Conservation (phyloP, 164 flowering plant species). For the Sedum album region DNA sequence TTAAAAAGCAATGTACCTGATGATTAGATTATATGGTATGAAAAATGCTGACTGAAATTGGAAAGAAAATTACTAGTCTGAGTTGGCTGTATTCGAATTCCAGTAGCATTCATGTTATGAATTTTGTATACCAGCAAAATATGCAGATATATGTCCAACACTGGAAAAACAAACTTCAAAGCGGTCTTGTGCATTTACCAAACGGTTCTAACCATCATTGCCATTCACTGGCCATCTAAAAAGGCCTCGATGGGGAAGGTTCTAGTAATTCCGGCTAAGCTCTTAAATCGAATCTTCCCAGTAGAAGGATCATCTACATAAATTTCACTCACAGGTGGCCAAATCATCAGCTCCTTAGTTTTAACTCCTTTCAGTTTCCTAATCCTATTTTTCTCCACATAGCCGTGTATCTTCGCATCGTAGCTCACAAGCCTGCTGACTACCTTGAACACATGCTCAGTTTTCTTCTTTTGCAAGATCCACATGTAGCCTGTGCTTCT, state of each 20-base stretch:
- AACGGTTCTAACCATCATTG: too few species aligned
- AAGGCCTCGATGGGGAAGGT: constrained; percentile 32
- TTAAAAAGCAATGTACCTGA: too few species aligned
- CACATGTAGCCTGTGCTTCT: constrained; percentile 27
- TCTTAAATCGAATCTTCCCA: constrained; percentile 32
- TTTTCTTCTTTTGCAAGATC: constrained; percentile 26
- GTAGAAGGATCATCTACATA: constrained; percentile 18
- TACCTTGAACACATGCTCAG: constrained; percentile 25
- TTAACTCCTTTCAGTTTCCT: constrained; percentile 38
- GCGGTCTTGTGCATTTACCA: neutral
- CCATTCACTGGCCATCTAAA: constrained; percentile 20
- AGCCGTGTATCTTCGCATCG: constrained; percentile 21
- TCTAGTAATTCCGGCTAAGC: constrained; percentile 29
- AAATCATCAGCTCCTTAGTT: constrained; percentile 35
- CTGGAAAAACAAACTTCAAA: neutral
- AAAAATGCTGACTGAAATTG: too few species aligned
- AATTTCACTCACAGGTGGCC: constrained; percentile 30
- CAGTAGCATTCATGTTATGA: too few species aligned
- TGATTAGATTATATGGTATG: too few species aligned
- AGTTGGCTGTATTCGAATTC: too few species aligned
- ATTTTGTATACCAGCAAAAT: too few species aligned
- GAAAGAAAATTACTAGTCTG: too few species aligned
- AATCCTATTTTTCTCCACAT: constrained; percentile 19
- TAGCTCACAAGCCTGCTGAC: constrained; percentile 30
- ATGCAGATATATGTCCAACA: neutral